Evolutionary conservation across 2,329 filamentous ascomycete species (phyloP).

Genomic region (Pezicula carpinea): DNA sequence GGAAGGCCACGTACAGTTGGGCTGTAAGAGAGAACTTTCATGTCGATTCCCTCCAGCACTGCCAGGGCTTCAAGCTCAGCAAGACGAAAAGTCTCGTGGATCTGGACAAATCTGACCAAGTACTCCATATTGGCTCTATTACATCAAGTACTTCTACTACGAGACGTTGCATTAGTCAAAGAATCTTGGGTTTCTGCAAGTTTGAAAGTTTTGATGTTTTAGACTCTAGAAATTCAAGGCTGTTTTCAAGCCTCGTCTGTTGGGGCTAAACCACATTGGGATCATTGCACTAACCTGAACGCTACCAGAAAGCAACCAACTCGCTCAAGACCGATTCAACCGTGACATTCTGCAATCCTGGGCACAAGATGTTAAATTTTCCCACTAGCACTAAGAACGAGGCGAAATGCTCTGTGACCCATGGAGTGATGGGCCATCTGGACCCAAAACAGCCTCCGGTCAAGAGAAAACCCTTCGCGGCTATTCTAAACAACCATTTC

Average conservation of each 20-base stretch:
- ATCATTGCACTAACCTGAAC: too few relatives aligned
- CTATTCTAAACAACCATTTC: conserved; percentile 60
- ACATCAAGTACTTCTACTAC: not conserved
- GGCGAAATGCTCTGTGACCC: conserved; percentile 70
- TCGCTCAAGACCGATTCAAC: too few relatives aligned
- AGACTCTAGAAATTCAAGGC: not conserved
- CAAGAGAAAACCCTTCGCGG: conserved; percentile 73
- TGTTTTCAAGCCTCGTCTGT: not conserved
- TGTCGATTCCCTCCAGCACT: conserved; percentile 56
- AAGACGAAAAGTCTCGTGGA: conserved; percentile 84
- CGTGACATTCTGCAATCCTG: too few relatives aligned
- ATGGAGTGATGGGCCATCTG: conserved; percentile 63
- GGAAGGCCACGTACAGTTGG: conserved; percentile 54
- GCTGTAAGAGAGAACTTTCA: conserved; percentile 73
- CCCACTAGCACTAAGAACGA: conserved; percentile 29
- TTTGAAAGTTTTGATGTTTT: too few relatives aligned
- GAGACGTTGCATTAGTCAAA: not conserved
- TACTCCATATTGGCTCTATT: conserved; percentile 57
- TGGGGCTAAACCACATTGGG: too few relatives aligned
- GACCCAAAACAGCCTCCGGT: conserved; percentile 65
- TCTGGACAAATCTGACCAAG: conserved; percentile 83
- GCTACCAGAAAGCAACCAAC: too few relatives aligned
- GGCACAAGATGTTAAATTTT: conserved; percentile 38
- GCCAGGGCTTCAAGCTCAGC: conserved; percentile 82
- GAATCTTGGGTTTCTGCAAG: too few relatives aligned